Evolutionary conservation across 768 basidiomycete species (phyloP).

Genomic region (Kwoniella heveanensis): DNA sequence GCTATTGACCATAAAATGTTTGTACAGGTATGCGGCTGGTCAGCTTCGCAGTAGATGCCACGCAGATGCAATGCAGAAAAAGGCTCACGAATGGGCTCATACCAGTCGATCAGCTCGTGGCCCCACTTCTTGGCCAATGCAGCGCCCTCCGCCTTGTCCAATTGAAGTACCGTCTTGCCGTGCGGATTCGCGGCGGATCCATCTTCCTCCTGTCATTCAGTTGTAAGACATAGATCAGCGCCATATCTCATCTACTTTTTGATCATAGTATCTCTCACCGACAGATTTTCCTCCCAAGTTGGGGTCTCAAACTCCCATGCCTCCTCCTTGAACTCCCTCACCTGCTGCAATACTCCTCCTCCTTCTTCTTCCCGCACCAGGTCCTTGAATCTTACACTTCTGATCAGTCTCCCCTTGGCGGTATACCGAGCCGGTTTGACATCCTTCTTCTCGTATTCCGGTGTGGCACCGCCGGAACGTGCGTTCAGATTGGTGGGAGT

Average conservation of each 20-base stretch:
- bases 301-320: conserved; percentile 38
- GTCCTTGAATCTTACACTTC: conserved; percentile 40
- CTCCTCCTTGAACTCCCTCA: conserved; percentile 36
- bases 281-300: conserved; percentile 25
- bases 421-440: conserved; percentile 15
- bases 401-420: conserved; percentile 23
- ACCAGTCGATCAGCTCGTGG: conserved; percentile 37
- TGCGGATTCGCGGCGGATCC: conserved; percentile 1
- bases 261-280: conserved; percentile 7
- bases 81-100: conserved; percentile 40
- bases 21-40: not conserved
- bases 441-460: conserved; percentile 14
- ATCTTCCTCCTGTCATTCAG: conserved; percentile 14
- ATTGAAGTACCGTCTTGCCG: conserved; percentile 29
- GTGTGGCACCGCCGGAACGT: not conserved
- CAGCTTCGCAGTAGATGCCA: not conserved
- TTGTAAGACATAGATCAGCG: not conserved
- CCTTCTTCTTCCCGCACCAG: conserved; percentile 22
- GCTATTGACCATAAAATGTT: conserved; percentile 13
- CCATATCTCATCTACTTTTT: not conserved
- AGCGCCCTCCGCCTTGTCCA: conserved; percentile 36
- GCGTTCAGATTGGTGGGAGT: not conserved
- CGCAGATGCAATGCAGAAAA: not conserved
- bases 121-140: conserved; percentile 23
- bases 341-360: conserved; percentile 29